A percentile compares a stretch with the other conserved stretches of the same genome.
These are phyloP conservation scores for Xylona heveae DNA, from an alignment of 495 filamentous ascomycete genomes.

Conservation along the genomic window DNA sequence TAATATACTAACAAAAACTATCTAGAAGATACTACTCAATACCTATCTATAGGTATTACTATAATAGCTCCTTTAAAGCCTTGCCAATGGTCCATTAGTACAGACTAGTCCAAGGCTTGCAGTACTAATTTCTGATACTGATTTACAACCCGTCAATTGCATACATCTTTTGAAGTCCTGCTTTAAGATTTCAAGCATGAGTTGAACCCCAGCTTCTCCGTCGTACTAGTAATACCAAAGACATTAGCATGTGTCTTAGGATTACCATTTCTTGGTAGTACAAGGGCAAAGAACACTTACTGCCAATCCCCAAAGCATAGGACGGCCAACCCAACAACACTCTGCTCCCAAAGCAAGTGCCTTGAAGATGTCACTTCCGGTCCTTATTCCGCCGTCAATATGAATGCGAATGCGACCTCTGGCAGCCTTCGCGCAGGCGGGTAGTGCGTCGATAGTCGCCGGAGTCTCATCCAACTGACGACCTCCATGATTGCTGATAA, in stretches of 20 bases:
- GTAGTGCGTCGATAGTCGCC: neutral
- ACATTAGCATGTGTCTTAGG: neutral
- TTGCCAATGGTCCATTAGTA: neutral
- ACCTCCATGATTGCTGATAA: slow-evolving; percentile 2
- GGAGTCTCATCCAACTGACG: slow-evolving; percentile 1
- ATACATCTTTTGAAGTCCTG: slow-evolving; percentile 1
- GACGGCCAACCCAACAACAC: neutral
- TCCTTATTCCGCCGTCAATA: slow-evolving; percentile 1
- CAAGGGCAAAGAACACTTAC: neutral
- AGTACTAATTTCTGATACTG: neutral
- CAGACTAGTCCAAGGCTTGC: neutral
- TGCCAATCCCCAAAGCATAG: slow-evolving; percentile 1
- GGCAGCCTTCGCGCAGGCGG: neutral
- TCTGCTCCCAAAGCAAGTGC: slow-evolving; percentile 1
- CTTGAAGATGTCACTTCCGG: neutral
- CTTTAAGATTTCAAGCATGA: neutral
- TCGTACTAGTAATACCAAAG: neutral
- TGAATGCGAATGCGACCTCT: neutral
- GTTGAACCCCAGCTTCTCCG: neutral
- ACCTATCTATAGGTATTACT: too few species aligned
- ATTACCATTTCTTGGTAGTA: neutral
- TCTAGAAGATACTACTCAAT: too few species aligned
- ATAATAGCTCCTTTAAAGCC: too few species aligned
- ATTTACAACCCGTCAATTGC: neutral
- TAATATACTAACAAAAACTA: too few species aligned